Conservation (phyloP, 1,284 basidiomycete genomes). For the Cutaneotrichosporon daszewskae region DNA sequence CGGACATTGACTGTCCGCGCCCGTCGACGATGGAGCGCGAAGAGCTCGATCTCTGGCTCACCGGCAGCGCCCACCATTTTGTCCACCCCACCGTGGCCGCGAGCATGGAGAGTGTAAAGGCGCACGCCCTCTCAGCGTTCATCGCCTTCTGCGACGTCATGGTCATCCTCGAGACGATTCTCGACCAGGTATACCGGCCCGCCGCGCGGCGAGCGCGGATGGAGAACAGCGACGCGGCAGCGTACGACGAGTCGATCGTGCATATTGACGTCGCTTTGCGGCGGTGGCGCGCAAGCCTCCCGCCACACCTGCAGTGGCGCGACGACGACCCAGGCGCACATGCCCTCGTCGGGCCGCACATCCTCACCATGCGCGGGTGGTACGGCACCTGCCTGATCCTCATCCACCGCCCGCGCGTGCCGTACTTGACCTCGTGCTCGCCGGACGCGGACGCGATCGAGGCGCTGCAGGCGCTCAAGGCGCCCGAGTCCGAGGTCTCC, state of each 20-base stretch:
- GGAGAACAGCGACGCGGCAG: constrained; percentile 8
- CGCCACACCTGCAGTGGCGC: constrained; percentile 13
- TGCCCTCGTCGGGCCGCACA: constrained; percentile 9
- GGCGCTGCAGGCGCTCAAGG: background rate
- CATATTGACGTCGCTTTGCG: constrained; percentile 10
- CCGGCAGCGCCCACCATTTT: constrained; percentile 6
- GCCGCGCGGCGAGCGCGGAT: constrained; percentile 13
- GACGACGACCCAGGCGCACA: constrained; percentile 11
- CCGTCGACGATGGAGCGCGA: constrained; percentile 15
- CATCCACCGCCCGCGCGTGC: constrained; percentile 17
- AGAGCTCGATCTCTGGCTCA: constrained; percentile 18
- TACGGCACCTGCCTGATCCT: constrained; percentile 13
- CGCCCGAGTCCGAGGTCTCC: background rate
- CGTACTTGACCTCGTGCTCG: constrained; percentile 6
- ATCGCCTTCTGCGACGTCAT: constrained; percentile 17
- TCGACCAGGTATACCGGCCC: constrained; percentile 15
- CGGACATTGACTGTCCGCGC: constrained; percentile 13
- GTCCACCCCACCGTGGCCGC: constrained; percentile 1
- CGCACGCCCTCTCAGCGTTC: constrained; percentile 10
- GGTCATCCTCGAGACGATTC: constrained; percentile 13
- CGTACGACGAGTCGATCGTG: constrained; percentile 13
- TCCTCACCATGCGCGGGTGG: constrained; percentile 15
- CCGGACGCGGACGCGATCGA: constrained; percentile 3
- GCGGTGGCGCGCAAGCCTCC: constrained; percentile 9
- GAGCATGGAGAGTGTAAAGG: constrained; percentile 11